Conservation (phyloP, 768 basidiomycete genomes). For the Pisolithus orientalis region DNA sequence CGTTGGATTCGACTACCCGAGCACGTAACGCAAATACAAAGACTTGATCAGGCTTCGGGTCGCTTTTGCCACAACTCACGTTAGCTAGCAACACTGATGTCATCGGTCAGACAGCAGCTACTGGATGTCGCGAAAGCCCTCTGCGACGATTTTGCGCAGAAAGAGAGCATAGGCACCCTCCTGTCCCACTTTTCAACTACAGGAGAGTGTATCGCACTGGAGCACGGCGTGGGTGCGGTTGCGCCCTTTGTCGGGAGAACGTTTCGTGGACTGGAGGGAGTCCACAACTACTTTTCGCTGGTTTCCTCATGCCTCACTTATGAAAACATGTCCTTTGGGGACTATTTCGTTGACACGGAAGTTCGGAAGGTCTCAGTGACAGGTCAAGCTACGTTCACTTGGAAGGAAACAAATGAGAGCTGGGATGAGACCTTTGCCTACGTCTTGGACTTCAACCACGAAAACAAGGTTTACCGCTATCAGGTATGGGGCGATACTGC, state of each 20-base stretch:
- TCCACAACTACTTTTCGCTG: constrained; percentile 44
- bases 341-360: constrained; percentile 49
- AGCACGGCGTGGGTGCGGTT: constrained; percentile 48
- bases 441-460: constrained; percentile 53
- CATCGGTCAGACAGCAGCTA: constrained; percentile 29
- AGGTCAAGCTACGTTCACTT: constrained; percentile 51
- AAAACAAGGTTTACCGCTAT: constrained; percentile 49
- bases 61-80: not conserved
- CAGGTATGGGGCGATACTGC: constrained; percentile 69
- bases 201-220: constrained; percentile 38
- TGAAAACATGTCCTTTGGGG: constrained; percentile 47
- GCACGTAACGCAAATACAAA: not conserved
- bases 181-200: constrained; percentile 46
- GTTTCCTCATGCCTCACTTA: constrained; percentile 43
- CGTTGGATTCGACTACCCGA: not conserved
- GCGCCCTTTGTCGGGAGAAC: constrained; percentile 56
- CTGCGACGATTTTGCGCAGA: constrained; percentile 46
- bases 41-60: not conserved
- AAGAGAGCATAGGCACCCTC: constrained; percentile 36
- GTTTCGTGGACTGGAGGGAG: constrained; percentile 39
- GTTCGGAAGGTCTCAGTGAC: constrained; percentile 46
- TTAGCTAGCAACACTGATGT: constrained; percentile 10
- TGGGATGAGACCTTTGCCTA: constrained; percentile 63
- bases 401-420: constrained; percentile 44
- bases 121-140: constrained; percentile 39